Evolutionary conservation across 768 basidiomycete species (phyloP).

Genomic region (Xerocomellus amylosporus): DNA sequence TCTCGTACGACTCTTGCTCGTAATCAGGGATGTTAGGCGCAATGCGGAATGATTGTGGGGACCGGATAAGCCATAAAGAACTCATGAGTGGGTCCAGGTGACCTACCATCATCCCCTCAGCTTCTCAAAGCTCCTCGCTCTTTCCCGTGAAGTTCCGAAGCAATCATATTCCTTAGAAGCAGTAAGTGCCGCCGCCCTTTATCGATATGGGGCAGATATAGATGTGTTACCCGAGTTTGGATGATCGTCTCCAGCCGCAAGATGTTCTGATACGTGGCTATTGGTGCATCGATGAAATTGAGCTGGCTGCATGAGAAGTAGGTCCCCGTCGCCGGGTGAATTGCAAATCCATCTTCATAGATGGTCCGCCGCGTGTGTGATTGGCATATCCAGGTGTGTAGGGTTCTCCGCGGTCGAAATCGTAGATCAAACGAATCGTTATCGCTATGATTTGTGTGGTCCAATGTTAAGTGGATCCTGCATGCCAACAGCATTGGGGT

Average conservation of each 20-base stretch:
- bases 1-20: neutral
- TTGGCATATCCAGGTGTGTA: neutral
- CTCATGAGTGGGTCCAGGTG: neutral
- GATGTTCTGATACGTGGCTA: neutral
- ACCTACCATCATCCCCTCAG: neutral
- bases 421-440: neutral
- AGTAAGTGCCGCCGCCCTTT: neutral
- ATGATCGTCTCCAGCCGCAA: neutral
- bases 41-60: neutral
- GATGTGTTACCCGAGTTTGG: neutral
- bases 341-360: neutral
- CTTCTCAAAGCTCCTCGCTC: neutral
- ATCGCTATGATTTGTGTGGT: neutral
- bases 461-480: neutral
- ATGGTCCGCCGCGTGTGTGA: neutral
- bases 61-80: neutral
- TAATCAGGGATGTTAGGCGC: constrained; percentile 5
- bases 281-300: neutral
- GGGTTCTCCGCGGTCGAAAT: neutral
- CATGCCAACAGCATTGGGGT: neutral
- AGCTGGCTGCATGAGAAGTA: neutral
- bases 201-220: neutral
- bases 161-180: neutral
- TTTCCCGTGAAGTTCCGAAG: neutral
- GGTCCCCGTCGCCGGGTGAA: neutral